phyloP scores from a whole-genome alignment of 345 rosid species.

The Aethionema arabicum region DNA sequence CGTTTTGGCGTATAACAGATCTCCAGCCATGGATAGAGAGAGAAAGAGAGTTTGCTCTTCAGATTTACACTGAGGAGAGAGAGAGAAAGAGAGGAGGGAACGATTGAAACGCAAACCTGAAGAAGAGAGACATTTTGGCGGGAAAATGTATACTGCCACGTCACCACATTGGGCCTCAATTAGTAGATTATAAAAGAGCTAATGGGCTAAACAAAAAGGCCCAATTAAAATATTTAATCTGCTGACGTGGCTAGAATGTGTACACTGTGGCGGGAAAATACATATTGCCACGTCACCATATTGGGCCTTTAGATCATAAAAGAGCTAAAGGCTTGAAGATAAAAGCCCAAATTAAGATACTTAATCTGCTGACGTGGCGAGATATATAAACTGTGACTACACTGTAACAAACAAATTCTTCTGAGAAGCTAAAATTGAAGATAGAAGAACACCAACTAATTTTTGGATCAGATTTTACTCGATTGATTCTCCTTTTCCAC shows the following conservation, averaged over 20 bases:
- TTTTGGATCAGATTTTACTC: constrained; percentile 14
- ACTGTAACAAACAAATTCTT: background rate
- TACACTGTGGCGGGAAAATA: too few relatives aligned
- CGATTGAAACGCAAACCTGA: background rate
- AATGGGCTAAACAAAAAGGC: background rate
- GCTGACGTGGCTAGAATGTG: too few relatives aligned
- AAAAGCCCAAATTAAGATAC: too few relatives aligned
- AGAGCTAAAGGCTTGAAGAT: too few relatives aligned
- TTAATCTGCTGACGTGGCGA: constrained; percentile 29
- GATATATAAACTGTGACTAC: background rate
- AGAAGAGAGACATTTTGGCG: constrained; percentile 28
- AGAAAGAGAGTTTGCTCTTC: background rate
- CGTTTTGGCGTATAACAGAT: constrained; percentile 53
- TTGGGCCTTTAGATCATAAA: too few relatives aligned
- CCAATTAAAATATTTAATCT: background rate
- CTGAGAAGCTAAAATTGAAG: constrained; percentile 26
- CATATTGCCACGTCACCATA: too few relatives aligned
- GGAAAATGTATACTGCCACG: constrained; percentile 26
- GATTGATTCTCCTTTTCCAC: constrained; percentile 8
- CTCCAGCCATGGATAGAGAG: constrained; percentile 39
- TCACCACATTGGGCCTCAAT: constrained; percentile 16
- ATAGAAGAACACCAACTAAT: constrained; percentile 23
- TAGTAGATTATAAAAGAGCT: background rate
- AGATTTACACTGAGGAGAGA: constrained; percentile 20
- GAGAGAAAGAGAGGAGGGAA: background rate